Evolutionary conservation across 1,284 basidiomycete genomes (phyloP).

Genomic region (Anthracocystis walkeri): DNA sequence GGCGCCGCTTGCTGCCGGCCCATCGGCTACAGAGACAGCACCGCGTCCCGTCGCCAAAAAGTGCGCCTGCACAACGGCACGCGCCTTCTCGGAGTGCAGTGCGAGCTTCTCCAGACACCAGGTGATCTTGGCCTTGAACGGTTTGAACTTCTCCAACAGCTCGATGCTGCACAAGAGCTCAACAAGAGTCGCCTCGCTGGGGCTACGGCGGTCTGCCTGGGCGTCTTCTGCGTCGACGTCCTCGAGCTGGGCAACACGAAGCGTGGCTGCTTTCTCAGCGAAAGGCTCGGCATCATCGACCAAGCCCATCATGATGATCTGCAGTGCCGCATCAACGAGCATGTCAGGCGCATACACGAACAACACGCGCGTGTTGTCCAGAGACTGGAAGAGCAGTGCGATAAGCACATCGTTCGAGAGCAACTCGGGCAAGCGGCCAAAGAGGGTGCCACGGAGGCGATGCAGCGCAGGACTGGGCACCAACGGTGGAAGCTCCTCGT

Average conservation of each 20-base stretch:
- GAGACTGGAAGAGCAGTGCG: constrained; percentile 54
- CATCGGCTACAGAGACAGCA: constrained; percentile 16
- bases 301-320: constrained; percentile 70
- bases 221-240: constrained; percentile 15
- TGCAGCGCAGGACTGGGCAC: constrained; percentile 29
- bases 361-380: constrained; percentile 39
- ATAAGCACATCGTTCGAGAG: constrained; percentile 44
- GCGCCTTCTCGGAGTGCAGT: constrained; percentile 19
- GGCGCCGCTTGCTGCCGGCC: constrained; percentile 5
- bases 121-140: constrained; percentile 55
- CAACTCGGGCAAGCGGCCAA: constrained; percentile 39
- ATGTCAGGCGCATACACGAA: constrained; percentile 74
- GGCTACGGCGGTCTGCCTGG: not conserved
- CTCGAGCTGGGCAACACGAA: constrained; percentile 17
- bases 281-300: constrained; percentile 51
- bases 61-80: constrained; percentile 17
- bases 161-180: constrained; percentile 53
- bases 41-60: constrained; percentile 37
- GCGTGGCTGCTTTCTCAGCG: constrained; percentile 25
- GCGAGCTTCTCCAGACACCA: constrained; percentile 58
- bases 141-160: constrained; percentile 49
- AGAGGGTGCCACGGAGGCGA: constrained; percentile 47
- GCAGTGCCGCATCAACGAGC: constrained; percentile 87
- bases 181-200: constrained; percentile 37
- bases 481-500: constrained; percentile 41